phyloP scores from a whole-genome alignment of 2,329 filamentous ascomycete species.

The Cladorrhinum sp. region DNA sequence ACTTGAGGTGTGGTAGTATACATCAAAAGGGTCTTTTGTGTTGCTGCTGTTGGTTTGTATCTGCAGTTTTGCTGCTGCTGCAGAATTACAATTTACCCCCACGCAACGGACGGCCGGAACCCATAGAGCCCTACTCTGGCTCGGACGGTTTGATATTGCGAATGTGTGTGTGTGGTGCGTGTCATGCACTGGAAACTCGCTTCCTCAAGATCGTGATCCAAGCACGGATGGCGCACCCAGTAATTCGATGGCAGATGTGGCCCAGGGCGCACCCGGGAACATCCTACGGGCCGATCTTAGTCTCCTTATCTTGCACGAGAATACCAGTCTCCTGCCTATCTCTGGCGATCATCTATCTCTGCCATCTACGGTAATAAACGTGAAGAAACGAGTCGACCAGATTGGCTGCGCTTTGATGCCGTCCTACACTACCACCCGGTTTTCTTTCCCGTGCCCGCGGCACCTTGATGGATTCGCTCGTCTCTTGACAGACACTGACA shows the following conservation, averaged over 20 bases:
- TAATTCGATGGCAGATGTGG: neutral
- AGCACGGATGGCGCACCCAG: conserved; percentile 18
- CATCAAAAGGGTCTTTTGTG: neutral
- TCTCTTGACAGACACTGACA: neutral
- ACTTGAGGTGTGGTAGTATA: too few relatives aligned
- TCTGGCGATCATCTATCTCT: neutral
- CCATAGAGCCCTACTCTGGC: conserved; percentile 10
- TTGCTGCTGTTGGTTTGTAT: neutral
- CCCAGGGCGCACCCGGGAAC: neutral
- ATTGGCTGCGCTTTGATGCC: conserved; percentile 3
- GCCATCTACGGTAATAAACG: neutral
- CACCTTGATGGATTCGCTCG: neutral
- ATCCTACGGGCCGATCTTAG: conserved; percentile 4
- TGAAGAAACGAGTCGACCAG: neutral
- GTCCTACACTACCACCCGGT: neutral
- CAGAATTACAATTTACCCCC: conserved; percentile 11
- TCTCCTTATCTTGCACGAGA: neutral
- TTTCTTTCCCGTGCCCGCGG: neutral
- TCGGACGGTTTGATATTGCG: conserved; percentile 21
- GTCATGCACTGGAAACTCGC: conserved; percentile 8
- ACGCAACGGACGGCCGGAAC: conserved; percentile 16
- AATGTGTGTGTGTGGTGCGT: conserved; percentile 1
- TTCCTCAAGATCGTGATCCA: neutral
- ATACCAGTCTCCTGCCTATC: neutral
- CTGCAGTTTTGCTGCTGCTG: neutral